A percentile compares a stretch with the other conserved stretches of the same genome.
These are phyloP conservation scores for Cercospora canescens DNA, from an alignment of 2,329 filamentous ascomycete genomes.

Conservation along the genomic window DNA sequence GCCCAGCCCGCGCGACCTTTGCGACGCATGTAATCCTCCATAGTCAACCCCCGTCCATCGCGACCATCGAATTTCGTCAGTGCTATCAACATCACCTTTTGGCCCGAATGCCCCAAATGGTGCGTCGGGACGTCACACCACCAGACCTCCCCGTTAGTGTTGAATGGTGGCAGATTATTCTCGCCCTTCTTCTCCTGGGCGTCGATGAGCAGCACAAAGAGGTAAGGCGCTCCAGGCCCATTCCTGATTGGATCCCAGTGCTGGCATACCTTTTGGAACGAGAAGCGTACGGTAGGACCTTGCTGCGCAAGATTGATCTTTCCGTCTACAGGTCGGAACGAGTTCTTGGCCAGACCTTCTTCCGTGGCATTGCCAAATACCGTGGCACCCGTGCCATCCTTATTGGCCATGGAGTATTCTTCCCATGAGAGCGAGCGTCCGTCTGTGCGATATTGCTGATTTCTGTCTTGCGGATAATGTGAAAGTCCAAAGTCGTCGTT, in stretches of 20 bases:
- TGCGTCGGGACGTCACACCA: constrained; percentile 70
- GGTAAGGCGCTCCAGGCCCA: constrained; percentile 64
- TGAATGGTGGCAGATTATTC: constrained; percentile 68
- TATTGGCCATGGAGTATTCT: constrained; percentile 71
- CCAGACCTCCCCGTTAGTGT: constrained; percentile 75
- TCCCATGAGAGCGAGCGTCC: constrained; percentile 72
- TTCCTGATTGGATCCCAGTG: constrained; percentile 78
- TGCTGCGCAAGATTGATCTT: constrained; percentile 62
- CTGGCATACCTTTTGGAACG: constrained; percentile 74
- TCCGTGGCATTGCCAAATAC: constrained; percentile 51
- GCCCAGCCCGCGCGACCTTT: constrained; percentile 49
- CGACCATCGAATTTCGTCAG: constrained; percentile 55
- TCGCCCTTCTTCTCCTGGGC: constrained; percentile 56
- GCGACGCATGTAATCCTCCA: constrained; percentile 49
- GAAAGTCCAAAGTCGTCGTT: constrained; percentile 80
- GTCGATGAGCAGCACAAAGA: constrained; percentile 69
- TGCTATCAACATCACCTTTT: constrained; percentile 65
- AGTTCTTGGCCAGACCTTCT: constrained; percentile 55
- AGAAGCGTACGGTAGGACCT: constrained; percentile 60
- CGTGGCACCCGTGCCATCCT: constrained; percentile 44
- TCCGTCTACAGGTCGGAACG: constrained; percentile 61
- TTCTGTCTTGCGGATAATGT: constrained; percentile 73
- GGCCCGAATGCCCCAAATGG: constrained; percentile 67
- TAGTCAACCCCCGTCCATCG: constrained; percentile 55
- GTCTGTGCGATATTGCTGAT: constrained; percentile 73